Evolutionary conservation across 768 basidiomycete species (phyloP).

Genomic region (Paxillus rubicundulus): DNA sequence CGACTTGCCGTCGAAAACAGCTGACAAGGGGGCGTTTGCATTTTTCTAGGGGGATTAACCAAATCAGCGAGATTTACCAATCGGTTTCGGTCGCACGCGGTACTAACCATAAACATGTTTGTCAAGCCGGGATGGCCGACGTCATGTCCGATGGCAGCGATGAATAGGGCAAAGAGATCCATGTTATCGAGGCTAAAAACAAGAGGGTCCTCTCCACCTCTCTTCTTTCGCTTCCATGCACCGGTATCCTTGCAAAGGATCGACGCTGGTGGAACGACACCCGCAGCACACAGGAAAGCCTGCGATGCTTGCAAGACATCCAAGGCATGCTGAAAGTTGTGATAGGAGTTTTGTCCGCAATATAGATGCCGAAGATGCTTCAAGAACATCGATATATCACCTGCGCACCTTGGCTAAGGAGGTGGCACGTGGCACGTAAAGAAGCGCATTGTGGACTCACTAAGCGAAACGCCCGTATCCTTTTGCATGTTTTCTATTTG

Average conservation of each 20-base stretch:
- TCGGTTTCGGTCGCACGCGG: background rate
- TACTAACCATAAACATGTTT: conserved; percentile 88
- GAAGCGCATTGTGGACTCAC: conserved; percentile 40
- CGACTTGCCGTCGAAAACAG: conserved; percentile 85
- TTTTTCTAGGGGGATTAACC: conserved; percentile 65
- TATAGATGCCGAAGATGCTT: conserved; percentile 91
- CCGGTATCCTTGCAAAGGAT: conserved; percentile 45
- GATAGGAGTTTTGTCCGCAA: conserved; percentile 88
- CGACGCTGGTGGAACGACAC: conserved; percentile 75
- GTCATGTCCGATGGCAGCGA: conserved; percentile 97
- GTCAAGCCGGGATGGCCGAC: conserved; percentile 95
- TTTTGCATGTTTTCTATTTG: conserved; percentile 72
- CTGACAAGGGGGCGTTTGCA: conserved; percentile 83
- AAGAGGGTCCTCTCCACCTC: conserved; percentile 37
- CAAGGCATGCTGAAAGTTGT: conserved; percentile 96
- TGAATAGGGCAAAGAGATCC: conserved; percentile 80
- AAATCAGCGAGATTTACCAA: background rate
- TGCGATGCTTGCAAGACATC: conserved; percentile 95
- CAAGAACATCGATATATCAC: conserved; percentile 73
- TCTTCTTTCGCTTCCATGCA: conserved; percentile 40
- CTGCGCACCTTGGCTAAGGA: conserved; percentile 39
- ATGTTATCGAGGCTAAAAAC: conserved; percentile 50
- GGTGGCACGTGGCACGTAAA: conserved; percentile 19
- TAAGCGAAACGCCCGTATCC: conserved; percentile 53
- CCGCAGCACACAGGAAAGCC: conserved; percentile 75